Conservation (phyloP, 306 rosid species). For the Rosa chinensis region DNA sequence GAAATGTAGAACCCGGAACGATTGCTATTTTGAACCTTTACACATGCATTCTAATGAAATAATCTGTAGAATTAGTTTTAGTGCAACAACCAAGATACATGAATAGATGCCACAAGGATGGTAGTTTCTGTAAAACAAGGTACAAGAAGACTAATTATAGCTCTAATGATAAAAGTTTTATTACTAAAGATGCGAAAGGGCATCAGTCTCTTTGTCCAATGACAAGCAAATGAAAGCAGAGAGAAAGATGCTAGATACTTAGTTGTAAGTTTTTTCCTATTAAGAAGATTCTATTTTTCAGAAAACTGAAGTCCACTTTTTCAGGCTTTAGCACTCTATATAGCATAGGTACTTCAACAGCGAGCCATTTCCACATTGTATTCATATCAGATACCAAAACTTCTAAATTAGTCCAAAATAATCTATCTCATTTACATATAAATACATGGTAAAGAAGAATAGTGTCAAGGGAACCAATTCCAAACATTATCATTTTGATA, state of each 20-base stretch:
- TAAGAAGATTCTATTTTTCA: not conserved
- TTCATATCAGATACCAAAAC: not conserved
- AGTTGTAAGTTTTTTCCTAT: not conserved
- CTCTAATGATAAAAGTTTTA: not conserved
- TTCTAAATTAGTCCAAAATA: not conserved
- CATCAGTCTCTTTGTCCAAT: not conserved
- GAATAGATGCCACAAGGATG: not conserved
- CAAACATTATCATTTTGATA: not conserved
- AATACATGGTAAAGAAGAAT: not conserved
- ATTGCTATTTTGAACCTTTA: not conserved
- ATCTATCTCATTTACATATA: not conserved
- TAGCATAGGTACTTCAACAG: no score
- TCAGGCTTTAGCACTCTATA: not conserved
- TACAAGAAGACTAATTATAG: not conserved
- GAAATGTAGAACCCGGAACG: not conserved
- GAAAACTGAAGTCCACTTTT: not conserved
- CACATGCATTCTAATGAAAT: not conserved
- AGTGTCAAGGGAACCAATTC: not conserved
- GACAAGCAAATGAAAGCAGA: not conserved
- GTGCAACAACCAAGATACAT: not conserved
- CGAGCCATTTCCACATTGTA: not conserved
- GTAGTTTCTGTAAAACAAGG: slow-evolving; percentile 1
- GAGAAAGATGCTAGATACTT: not conserved
- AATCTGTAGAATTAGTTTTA: not conserved
- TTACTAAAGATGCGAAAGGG: not conserved